Percentiles rank a stretch among this genome's conserved stretches.
Conservation (phyloP, 2,329 filamentous ascomycete genomes). For the Exophiala viscosa region DNA sequence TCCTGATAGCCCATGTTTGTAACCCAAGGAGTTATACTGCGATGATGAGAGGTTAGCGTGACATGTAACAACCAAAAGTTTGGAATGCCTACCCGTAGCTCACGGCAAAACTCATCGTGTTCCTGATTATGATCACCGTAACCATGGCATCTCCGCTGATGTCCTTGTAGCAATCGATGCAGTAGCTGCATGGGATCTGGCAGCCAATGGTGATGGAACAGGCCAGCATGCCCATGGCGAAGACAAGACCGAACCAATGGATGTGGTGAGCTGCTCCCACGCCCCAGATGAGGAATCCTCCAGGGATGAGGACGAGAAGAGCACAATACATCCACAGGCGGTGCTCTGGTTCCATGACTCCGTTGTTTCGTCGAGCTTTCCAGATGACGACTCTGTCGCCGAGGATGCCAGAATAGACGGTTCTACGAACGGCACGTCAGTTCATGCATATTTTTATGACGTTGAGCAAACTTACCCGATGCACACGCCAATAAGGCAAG, state of each 20-base stretch:
- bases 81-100: slow-evolving; percentile 37
- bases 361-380: slow-evolving; percentile 24
- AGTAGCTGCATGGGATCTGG: slow-evolving; percentile 44
- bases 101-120: slow-evolving; percentile 50
- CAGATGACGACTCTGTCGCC: slow-evolving; percentile 27
- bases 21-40: slow-evolving; percentile 50
- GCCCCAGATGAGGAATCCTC: slow-evolving; percentile 49
- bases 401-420: slow-evolving; percentile 22
- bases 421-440: slow-evolving; percentile 11
- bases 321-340: slow-evolving; percentile 29
- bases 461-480: slow-evolving; percentile 9
- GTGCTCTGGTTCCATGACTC: slow-evolving; percentile 31
- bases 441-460: no score
- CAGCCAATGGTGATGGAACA: slow-evolving; percentile 44
- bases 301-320: slow-evolving; percentile 42
- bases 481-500: slow-evolving; percentile 23
- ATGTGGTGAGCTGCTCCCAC: slow-evolving; percentile 48
- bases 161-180: slow-evolving; percentile 49
- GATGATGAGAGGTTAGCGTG: slow-evolving; percentile 23
- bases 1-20: slow-evolving; percentile 41
- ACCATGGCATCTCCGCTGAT: slow-evolving; percentile 49
- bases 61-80: not conserved
- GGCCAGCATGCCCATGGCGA: slow-evolving; percentile 48
- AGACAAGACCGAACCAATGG: slow-evolving; percentile 50
- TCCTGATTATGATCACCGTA: slow-evolving; percentile 49